Percentiles rank a stretch among this genome's conserved stretches.
These are phyloP conservation scores for Eutypella sp. DNA, from an alignment of 2,329 filamentous ascomycete genomes.

Conservation along the genomic window DNA sequence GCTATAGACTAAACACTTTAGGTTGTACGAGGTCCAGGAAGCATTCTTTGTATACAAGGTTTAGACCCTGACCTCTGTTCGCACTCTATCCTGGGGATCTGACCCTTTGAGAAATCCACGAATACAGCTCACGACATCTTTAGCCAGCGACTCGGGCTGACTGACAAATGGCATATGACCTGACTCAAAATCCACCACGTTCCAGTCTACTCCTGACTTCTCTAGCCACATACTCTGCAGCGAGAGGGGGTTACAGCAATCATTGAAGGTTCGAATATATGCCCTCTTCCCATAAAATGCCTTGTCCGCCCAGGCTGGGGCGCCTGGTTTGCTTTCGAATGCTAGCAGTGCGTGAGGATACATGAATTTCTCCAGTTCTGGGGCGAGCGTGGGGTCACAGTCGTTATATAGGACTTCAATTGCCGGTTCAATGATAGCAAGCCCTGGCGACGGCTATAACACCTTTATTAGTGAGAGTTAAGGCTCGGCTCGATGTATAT, in stretches of 20 bases:
- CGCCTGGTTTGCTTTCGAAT: slow-evolving; percentile 12
- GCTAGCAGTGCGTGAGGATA: slow-evolving; percentile 12
- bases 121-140: too few relatives aligned
- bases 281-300: slow-evolving; percentile 11
- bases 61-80: too few relatives aligned
- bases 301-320: slow-evolving; percentile 14
- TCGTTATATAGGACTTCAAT: slow-evolving; percentile 19
- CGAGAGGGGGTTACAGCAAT: slow-evolving; percentile 15
- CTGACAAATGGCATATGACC: slow-evolving; percentile 25
- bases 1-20: too few relatives aligned
- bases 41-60: too few relatives aligned
- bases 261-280: slow-evolving; percentile 15
- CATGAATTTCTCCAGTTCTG: slow-evolving; percentile 8
- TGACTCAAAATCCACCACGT: slow-evolving; percentile 17
- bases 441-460: slow-evolving; percentile 7
- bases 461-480: background rate
- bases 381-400: slow-evolving; percentile 9
- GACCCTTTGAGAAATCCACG: too few relatives aligned
- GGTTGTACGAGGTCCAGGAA: too few relatives aligned
- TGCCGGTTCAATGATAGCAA: slow-evolving; percentile 16
- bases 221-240: slow-evolving; percentile 19
- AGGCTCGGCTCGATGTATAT: too few relatives aligned
- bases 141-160: slow-evolving; percentile 14
- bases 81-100: too few relatives aligned
- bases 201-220: slow-evolving; percentile 19